Evolutionary conservation across 441 rosid genomes (phyloP).

Genomic region (Capsella rubella): DNA sequence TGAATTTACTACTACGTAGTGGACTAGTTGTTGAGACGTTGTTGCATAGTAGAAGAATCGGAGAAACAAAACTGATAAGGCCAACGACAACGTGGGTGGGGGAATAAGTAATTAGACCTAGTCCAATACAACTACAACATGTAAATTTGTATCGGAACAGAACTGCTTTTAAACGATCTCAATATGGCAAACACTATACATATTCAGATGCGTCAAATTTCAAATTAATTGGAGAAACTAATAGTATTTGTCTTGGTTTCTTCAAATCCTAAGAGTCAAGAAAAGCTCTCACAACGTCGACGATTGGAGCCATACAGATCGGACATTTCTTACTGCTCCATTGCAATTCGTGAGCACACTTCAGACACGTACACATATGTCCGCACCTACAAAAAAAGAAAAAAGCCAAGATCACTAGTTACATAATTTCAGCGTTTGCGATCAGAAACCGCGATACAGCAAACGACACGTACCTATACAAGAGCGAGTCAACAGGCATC

Average conservation of each 20-base stretch:
- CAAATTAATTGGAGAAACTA: slow-evolving; percentile 16
- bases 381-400: slow-evolving; percentile 66
- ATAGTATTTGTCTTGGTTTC: not conserved
- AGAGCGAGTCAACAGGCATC: slow-evolving; percentile 72
- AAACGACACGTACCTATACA: slow-evolving; percentile 61
- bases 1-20: not conserved
- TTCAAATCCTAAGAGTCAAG: slow-evolving; percentile 49
- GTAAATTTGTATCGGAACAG: not conserved
- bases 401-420: not conserved
- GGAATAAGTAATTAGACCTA: too few species aligned
- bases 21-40: not conserved
- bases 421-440: not conserved
- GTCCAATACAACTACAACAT: too few species aligned
- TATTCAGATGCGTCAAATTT: slow-evolving; percentile 18
- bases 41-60: not conserved
- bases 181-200: slow-evolving; percentile 15
- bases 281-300: slow-evolving; percentile 78
- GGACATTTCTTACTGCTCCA: slow-evolving; percentile 84
- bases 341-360: slow-evolving; percentile 87
- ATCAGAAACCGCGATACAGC: not conserved
- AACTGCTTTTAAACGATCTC: slow-evolving; percentile 1
- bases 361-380: slow-evolving; percentile 91
- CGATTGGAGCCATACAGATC: slow-evolving; percentile 75
- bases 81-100: not conserved
- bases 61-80: not conserved